Conservation (phyloP, 2,329 filamentous ascomycete species). For the Hirsutella rhossiliensis region DNA sequence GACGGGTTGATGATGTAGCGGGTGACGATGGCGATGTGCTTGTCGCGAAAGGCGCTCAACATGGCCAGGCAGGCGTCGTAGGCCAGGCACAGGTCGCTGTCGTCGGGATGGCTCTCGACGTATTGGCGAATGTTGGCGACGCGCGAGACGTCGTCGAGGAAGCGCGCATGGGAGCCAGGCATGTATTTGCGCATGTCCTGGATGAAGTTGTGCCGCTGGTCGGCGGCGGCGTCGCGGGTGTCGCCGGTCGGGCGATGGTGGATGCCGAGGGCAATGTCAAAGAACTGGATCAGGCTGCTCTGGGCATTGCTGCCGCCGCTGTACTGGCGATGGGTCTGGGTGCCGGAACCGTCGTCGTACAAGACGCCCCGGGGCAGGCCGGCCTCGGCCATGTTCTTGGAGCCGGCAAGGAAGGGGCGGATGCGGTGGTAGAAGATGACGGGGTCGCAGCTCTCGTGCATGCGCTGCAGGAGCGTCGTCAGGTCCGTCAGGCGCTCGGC, state of each 20-base stretch:
- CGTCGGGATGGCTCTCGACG: slow-evolving; percentile 49
- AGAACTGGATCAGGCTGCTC: slow-evolving; percentile 94
- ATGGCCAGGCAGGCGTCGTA: slow-evolving; percentile 81
- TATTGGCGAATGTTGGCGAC: slow-evolving; percentile 83
- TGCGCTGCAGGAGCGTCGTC: slow-evolving; percentile 63
- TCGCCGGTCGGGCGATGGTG: slow-evolving; percentile 84
- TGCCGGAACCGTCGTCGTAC: slow-evolving; percentile 69
- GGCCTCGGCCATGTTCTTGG: slow-evolving; percentile 95
- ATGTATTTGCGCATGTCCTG: slow-evolving; percentile 96
- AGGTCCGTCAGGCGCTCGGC: slow-evolving; percentile 84
- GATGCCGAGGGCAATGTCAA: slow-evolving; percentile 81
- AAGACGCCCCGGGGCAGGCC: slow-evolving; percentile 78
- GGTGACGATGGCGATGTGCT: slow-evolving; percentile 91
- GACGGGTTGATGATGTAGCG: slow-evolving; percentile 91
- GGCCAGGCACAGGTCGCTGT: slow-evolving; percentile 60
- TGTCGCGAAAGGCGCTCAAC: slow-evolving; percentile 64
- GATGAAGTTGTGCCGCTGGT: slow-evolving; percentile 67
- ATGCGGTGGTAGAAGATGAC: slow-evolving; percentile 93
- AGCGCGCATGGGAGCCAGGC: slow-evolving; percentile 84
- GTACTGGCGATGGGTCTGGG: slow-evolving; percentile 65
- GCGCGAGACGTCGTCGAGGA: slow-evolving; percentile 65
- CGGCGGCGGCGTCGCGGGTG: slow-evolving; percentile 35
- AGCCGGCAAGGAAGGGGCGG: slow-evolving; percentile 88
- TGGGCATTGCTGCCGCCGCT: slow-evolving; percentile 94
- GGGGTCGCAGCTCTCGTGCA: slow-evolving; percentile 94